Conservation (phyloP, 805 yeast species). For the Wickerhamiella allomyrinae region DNA sequence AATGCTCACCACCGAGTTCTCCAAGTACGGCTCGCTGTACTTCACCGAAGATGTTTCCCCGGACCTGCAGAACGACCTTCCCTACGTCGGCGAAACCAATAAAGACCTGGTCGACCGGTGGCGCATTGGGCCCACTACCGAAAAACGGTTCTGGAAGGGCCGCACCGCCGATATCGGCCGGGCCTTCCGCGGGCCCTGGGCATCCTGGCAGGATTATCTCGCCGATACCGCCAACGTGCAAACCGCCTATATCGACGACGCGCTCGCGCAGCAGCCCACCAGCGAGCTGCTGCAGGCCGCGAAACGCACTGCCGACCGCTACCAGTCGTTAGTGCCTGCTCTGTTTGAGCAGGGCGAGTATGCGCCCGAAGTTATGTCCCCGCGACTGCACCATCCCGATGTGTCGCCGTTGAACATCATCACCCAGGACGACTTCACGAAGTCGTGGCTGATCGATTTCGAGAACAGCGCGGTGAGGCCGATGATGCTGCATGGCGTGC, state of each 20-base stretch:
- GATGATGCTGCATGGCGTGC: slow-evolving; percentile 60
- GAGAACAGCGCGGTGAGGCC: slow-evolving; percentile 76
- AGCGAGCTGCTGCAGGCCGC: slow-evolving; percentile 21
- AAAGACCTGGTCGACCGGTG: slow-evolving; percentile 48
- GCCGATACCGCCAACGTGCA: slow-evolving; percentile 52
- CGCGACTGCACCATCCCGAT: slow-evolving; percentile 69
- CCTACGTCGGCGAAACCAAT: slow-evolving; percentile 52
- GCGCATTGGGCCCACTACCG: slow-evolving; percentile 84
- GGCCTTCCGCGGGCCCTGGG: slow-evolving; percentile 66
- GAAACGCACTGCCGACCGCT: slow-evolving; percentile 42
- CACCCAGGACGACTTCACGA: slow-evolving; percentile 18
- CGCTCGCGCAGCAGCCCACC: slow-evolving; percentile 42
- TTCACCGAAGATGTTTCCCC: slow-evolving; percentile 54
- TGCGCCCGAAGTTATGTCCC: slow-evolving; percentile 44
- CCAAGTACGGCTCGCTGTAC: slow-evolving; percentile 67
- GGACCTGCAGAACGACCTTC: slow-evolving; percentile 27
- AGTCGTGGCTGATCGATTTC: slow-evolving; percentile 55
- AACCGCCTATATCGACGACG: slow-evolving; percentile 41
- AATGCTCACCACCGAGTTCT: slow-evolving; percentile 45
- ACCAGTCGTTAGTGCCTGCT: slow-evolving; percentile 39
- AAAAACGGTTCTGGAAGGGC: slow-evolving; percentile 61
- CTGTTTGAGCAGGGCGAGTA: slow-evolving; percentile 41
- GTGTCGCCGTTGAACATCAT: slow-evolving; percentile 83
- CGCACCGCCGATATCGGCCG: slow-evolving; percentile 37
- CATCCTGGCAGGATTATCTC: slow-evolving; percentile 48